phyloP scores from a whole-genome alignment of 805 yeast species.

The Yamadazyma nakazawae region DNA sequence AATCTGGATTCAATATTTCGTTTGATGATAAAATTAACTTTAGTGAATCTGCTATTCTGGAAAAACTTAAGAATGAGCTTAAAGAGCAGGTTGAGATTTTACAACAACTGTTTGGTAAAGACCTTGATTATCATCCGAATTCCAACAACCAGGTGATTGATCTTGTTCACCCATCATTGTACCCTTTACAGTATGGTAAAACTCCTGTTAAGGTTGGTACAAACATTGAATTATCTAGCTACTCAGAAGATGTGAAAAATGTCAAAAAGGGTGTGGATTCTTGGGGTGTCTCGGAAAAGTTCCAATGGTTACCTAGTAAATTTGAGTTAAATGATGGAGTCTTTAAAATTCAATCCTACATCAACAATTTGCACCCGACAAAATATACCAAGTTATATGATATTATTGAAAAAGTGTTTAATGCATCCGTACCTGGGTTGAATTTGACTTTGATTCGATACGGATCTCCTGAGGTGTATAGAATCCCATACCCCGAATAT shows the following conservation, averaged over 20 bases:
- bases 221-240: constrained; percentile 9
- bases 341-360: constrained; percentile 30
- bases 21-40: constrained; percentile 19
- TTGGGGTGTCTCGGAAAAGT: constrained; percentile 20
- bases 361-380: constrained; percentile 39
- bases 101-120: constrained; percentile 11
- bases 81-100: constrained; percentile 13
- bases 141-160: constrained; percentile 36
- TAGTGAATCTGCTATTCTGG: constrained; percentile 18
- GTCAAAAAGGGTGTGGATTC: constrained; percentile 5
- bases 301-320: constrained; percentile 38
- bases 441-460: constrained; percentile 23
- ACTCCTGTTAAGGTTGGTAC: constrained; percentile 19
- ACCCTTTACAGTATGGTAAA: constrained; percentile 28
- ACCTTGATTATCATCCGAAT: constrained; percentile 36
- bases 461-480: constrained; percentile 16
- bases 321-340: constrained; percentile 8
- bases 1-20: constrained; percentile 16
- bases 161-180: constrained; percentile 43
- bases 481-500: constrained; percentile 14
- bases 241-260: constrained; percentile 3
- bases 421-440: constrained; percentile 28
- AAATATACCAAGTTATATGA: constrained; percentile 22
- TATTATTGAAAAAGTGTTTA: constrained; percentile 29
- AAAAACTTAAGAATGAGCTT: constrained; percentile 12